Evolutionary conservation across 2,329 filamentous ascomycete species (phyloP), one percentile per base, ranked within the genome.

Genomic region (Pseudocercospora pini-densiflorae): DNA sequence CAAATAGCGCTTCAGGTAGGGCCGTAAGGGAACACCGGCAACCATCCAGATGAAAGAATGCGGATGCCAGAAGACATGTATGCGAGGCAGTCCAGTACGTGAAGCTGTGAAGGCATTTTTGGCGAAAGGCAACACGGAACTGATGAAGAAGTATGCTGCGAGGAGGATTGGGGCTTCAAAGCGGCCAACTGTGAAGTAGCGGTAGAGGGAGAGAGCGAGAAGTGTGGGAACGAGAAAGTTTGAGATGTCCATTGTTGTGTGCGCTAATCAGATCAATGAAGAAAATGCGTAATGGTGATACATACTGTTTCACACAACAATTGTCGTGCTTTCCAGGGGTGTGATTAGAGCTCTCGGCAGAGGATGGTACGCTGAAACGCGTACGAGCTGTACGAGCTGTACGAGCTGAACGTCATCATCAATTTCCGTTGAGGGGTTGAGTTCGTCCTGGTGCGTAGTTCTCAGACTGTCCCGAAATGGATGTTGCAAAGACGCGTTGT

Each of bases 1-100:
- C 1, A 76, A 63, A 16, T 63, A 29, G 57, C 63, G 68, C 64
- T 73, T 65, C 14, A 73, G 59, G 1, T 29, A 55, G 6, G 70
- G 69, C 6, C 68, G 71, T 8, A 71, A 53, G 4, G 74, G 69
- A 0, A 75, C 72, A 12, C 60, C 65, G 12, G 53, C 14, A 7
- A 73, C 49, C 69, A 75, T 72, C 74, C 74, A 76, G 47, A 73
- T 12, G 59, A 73, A 57, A 40, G 65, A 58, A 49, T 74, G 68
- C 51, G 73, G 73, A 23, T 76, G 73, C 61, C 70, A 70, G 21
- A 55, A n/a, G 24, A 55, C 24, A 12, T 55, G 51, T 1, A 55
- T 55, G 16, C 51, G 51, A n/a, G 51, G 51, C 23, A 55, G 24
- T 1, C 51, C 24, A 23, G 27, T 55, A 2, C 51, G 23, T 9